These are phyloP conservation scores for Phytomonas sp. DNA, from an alignment of 208 protist species.

Conservation along the genomic window DNA sequence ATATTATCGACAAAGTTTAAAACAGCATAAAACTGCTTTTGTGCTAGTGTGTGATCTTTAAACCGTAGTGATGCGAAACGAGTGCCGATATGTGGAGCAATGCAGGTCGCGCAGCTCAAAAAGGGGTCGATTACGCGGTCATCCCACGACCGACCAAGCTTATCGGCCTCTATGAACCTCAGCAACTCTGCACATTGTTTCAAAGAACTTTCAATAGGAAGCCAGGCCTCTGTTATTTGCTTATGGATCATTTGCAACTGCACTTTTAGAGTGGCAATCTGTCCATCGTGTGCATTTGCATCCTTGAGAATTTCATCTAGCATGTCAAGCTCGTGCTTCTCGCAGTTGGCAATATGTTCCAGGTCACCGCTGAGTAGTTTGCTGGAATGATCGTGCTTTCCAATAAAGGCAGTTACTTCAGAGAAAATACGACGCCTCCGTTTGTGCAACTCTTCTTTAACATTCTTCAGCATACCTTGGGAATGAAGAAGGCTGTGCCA, in stretches of 20 bases:
- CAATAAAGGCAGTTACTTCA: conserved; percentile 16
- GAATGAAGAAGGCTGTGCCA: not conserved
- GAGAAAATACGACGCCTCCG: conserved; percentile 17
- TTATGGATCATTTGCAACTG: conserved; percentile 37
- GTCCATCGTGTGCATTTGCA: conserved; percentile 42
- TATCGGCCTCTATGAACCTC: conserved; percentile 42
- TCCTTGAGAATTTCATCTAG: conserved; percentile 41
- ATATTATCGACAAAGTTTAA: conserved; percentile 54
- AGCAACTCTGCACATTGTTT: conserved; percentile 20
- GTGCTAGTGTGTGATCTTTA: conserved; percentile 32
- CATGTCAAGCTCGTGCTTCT: conserved; percentile 26
- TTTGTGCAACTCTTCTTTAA: conserved; percentile 16
- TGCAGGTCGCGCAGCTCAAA: conserved; percentile 24
- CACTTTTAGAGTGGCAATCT: conserved; percentile 26
- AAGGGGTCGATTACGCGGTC: conserved; percentile 39
- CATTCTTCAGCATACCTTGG: conserved; percentile 5
- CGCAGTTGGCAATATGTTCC: conserved; percentile 23
- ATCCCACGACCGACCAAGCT: conserved; percentile 53
- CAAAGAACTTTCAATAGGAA: conserved; percentile 27
- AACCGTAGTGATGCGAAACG: conserved; percentile 60
- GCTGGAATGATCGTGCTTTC: conserved; percentile 12
- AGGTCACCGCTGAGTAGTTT: conserved; percentile 31
- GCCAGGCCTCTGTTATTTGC: conserved; percentile 46
- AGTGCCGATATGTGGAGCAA: conserved; percentile 27
- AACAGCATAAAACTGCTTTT: conserved; percentile 63